Conservation (phyloP, 257 asterid species). For the Apocynum venetum region DNA sequence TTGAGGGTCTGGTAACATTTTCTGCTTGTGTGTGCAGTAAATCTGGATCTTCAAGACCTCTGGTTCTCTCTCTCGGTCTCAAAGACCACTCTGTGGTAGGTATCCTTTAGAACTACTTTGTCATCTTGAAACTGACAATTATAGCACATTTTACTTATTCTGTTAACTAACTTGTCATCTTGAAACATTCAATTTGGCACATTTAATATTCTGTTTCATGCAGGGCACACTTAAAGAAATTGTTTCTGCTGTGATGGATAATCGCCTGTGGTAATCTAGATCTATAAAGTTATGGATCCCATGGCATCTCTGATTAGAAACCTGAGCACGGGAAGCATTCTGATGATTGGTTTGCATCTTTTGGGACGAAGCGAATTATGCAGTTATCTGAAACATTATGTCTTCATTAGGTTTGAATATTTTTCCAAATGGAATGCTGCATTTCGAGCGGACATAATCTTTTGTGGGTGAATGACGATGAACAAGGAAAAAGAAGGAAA, state of each 20-base stretch:
- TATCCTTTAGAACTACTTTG: not conserved
- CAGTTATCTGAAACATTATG: not conserved
- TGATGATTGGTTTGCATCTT: not conserved
- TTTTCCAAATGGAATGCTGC: not conserved
- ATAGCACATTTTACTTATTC: no score
- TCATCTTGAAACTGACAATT: not conserved
- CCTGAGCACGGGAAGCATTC: not conserved
- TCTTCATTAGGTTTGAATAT: not conserved
- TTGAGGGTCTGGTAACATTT: slow-evolving; percentile 3
- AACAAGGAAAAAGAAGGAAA: no score
- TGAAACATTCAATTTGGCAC: not conserved
- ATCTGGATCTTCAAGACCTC: slow-evolving; percentile 61
- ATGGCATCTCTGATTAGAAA: not conserved
- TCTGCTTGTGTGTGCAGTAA: slow-evolving; percentile 40
- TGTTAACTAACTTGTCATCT: not conserved
- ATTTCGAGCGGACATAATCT: not conserved
- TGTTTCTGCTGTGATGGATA: slow-evolving; percentile 5
- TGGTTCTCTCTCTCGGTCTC: slow-evolving; percentile 84
- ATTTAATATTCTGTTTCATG: not conserved
- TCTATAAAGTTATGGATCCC: not conserved
- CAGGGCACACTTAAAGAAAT: slow-evolving; percentile 12
- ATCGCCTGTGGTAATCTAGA: slow-evolving; percentile 3
- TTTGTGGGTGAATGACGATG: not conserved
- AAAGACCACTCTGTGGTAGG: slow-evolving; percentile 76
- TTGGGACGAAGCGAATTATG: not conserved